Conservation (phyloP, 2,329 filamentous ascomycete species). For the Triangularia verruculosa region DNA sequence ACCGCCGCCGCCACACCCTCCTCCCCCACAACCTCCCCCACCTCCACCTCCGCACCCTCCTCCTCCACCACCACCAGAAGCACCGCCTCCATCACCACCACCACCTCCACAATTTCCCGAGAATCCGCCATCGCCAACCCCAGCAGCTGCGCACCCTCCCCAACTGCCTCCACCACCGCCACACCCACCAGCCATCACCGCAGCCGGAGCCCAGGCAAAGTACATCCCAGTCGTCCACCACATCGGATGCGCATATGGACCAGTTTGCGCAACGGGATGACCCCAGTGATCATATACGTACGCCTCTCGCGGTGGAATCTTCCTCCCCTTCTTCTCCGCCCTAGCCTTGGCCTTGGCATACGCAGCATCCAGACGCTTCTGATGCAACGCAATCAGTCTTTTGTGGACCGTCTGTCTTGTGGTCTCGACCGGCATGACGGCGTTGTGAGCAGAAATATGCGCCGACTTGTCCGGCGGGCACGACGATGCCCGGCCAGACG, state of each 20-base stretch:
- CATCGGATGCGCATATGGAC: conserved; percentile 43
- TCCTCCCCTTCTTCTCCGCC: conserved; percentile 48
- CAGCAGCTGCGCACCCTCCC: conserved; percentile 42
- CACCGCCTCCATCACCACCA: conserved; percentile 5
- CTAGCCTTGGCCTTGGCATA: conserved; percentile 55
- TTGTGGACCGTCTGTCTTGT: conserved; percentile 31
- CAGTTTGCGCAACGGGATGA: conserved; percentile 48
- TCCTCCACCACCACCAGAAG: conserved; percentile 1
- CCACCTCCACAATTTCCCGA: conserved; percentile 31
- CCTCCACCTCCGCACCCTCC: conserved; percentile 9
- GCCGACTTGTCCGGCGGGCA: conserved; percentile 57
- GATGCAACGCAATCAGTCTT: conserved; percentile 37
- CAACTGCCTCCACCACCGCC: conserved; percentile 49
- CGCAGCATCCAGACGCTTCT: conserved; percentile 46
- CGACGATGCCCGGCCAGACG: conserved; percentile 46
- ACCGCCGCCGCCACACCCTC: not conserved
- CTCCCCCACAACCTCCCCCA: conserved; percentile 2
- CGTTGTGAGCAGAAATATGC: conserved; percentile 73
- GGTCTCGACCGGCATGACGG: conserved; percentile 42
- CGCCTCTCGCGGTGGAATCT: conserved; percentile 43
- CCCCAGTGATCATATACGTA: conserved; percentile 55
- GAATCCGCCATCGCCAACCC: conserved; percentile 40
- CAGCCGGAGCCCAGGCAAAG: conserved; percentile 42
- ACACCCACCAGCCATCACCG: conserved; percentile 31
- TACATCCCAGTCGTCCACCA: conserved; percentile 47